Evolutionary conservation across 2,329 filamentous ascomycete genomes (phyloP).

Genomic region (Diaporthe sp.): DNA sequence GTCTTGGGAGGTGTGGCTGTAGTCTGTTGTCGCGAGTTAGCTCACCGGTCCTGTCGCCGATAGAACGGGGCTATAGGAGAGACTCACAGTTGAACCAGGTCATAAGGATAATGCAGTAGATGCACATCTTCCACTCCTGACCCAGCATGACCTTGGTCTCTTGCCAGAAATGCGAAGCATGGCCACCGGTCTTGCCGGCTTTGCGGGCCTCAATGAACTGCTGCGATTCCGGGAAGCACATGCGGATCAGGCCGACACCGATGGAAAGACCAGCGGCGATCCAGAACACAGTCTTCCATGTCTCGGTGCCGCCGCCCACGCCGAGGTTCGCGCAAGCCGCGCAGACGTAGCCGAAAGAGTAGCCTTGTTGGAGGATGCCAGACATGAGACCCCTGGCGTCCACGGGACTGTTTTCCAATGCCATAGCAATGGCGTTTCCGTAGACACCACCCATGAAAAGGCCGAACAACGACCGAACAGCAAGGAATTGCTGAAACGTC

Average conservation of each 20-base stretch:
- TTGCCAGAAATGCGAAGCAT: constrained; percentile 69
- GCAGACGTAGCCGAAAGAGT: constrained; percentile 82
- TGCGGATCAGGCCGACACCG: constrained; percentile 73
- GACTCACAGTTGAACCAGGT: constrained; percentile 63
- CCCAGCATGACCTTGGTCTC: constrained; percentile 76
- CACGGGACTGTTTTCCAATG: constrained; percentile 67
- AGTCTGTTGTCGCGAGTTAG: constrained; percentile 66
- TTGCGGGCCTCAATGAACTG: constrained; percentile 79
- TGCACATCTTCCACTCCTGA: constrained; percentile 79
- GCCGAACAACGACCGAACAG: constrained; percentile 77
- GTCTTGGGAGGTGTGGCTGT: constrained; percentile 84
- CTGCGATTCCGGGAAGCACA: constrained; percentile 77
- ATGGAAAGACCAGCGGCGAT: constrained; percentile 75
- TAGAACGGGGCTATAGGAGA: constrained; percentile 32
- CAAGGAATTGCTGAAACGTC: constrained; percentile 81
- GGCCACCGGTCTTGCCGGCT: constrained; percentile 60
- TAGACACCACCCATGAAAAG: constrained; percentile 86
- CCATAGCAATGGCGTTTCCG: constrained; percentile 82
- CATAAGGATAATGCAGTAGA: constrained; percentile 84
- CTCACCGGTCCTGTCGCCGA: not conserved
- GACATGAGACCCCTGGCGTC: constrained; percentile 83
- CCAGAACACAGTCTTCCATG: constrained; percentile 84
- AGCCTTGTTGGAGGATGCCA: constrained; percentile 85
- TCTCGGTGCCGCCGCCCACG: constrained; percentile 70
- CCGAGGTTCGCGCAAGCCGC: constrained; percentile 81